These are phyloP conservation scores for Naumovozyma dairenensis DNA, from an alignment of 805 yeast species.

Conservation along the genomic window DNA sequence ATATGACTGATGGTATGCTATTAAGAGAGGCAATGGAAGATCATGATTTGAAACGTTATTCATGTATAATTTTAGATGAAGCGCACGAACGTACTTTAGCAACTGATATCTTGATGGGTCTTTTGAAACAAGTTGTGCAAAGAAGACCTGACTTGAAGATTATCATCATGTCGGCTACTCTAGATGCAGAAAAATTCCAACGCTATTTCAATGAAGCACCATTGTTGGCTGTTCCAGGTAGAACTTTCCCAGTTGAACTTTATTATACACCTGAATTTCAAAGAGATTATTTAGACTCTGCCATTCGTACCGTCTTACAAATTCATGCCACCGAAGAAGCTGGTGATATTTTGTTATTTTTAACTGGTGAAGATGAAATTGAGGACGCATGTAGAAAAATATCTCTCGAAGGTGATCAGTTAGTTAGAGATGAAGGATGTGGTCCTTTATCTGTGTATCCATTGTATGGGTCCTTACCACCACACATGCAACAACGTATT, in stretches of 20 bases:
- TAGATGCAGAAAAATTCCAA: conserved; percentile 95
- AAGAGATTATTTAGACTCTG: conserved; percentile 88
- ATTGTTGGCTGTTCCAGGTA: conserved; percentile 89
- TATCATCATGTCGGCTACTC: conserved; percentile 94
- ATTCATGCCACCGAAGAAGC: conserved; percentile 94
- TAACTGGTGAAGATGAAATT: conserved; percentile 96
- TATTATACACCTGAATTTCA: conserved; percentile 96
- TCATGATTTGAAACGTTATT: conserved; percentile 66
- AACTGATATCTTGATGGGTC: conserved; percentile 94
- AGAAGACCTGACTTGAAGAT: conserved; percentile 84
- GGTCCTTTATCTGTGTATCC: conserved; percentile 91
- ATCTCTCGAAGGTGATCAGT: conserved; percentile 77
- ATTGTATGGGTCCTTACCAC: conserved; percentile 92
- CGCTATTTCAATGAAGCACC: conserved; percentile 86
- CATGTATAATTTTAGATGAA: conserved; percentile 90
- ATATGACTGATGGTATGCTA: conserved; percentile 99
- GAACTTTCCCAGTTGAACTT: conserved; percentile 95
- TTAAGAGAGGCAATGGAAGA: conserved; percentile 97
- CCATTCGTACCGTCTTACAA: conserved; percentile 89
- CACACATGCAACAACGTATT: conserved; percentile 86
- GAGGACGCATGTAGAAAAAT: conserved; percentile 93
- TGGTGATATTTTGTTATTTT: conserved; percentile 78
- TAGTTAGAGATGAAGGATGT: conserved; percentile 78
- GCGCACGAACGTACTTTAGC: conserved; percentile 97
- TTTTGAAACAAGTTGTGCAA: conserved; percentile 67